These are phyloP conservation scores for Neonectria hederae DNA, from an alignment of 2,329 filamentous ascomycete genomes.

Conservation along the genomic window DNA sequence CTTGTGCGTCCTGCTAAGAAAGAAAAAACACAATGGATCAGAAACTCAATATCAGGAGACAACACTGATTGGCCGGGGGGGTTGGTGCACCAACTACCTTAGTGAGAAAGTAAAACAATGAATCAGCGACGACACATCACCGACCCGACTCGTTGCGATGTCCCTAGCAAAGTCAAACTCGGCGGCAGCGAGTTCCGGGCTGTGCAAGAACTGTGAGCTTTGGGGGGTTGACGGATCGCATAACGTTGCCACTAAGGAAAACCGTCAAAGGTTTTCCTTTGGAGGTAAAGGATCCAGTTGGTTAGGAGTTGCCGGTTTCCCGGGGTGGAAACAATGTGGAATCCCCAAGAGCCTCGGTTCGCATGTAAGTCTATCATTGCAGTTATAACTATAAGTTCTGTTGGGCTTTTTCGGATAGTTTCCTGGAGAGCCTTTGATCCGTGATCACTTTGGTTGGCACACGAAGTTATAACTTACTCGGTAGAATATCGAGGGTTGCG, in stretches of 20 bases:
- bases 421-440: too few relatives aligned
- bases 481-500: too few relatives aligned
- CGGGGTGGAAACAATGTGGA: background rate
- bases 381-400: background rate
- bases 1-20: background rate
- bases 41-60: constrained; percentile 2
- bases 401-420: background rate
- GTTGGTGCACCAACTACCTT: background rate
- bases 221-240: background rate
- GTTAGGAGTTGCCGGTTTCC: too few relatives aligned
- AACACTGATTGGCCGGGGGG: background rate
- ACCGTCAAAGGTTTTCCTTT: background rate
- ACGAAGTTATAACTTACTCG: too few relatives aligned
- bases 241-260: background rate
- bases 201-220: background rate
- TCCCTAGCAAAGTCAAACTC: background rate
- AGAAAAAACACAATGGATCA: background rate
- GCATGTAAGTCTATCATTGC: background rate
- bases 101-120: background rate
- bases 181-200: background rate
- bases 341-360: background rate
- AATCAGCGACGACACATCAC: background rate
- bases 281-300: background rate
- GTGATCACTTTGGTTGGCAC: too few relatives aligned
- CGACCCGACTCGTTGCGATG: background rate